phyloP scores from a whole-genome alignment of 352 stramenopile species.

The Phytopythium ostracodes region DNA sequence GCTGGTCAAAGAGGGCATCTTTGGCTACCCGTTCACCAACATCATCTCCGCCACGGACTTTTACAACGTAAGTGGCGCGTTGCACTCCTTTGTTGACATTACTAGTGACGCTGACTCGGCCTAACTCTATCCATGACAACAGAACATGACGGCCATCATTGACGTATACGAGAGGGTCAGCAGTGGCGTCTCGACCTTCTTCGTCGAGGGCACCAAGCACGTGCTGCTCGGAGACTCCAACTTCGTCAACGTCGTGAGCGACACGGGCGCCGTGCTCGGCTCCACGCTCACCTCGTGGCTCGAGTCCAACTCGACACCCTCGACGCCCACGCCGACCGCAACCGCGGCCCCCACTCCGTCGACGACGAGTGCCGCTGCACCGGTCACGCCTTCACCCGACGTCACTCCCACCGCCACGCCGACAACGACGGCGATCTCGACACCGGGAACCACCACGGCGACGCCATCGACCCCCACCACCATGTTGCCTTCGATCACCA shows the following conservation, averaged over 20 bases:
- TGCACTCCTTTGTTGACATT: no score
- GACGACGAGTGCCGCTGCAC: slow-evolving; percentile 3
- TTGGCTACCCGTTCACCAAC: slow-evolving; percentile 35
- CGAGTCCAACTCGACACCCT: slow-evolving; percentile 9
- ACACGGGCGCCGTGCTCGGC: slow-evolving; percentile 21
- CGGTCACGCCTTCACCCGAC: not conserved
- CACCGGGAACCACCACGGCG: not conserved
- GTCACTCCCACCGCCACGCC: not conserved
- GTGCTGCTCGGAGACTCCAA: slow-evolving; percentile 31
- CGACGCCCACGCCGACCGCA: slow-evolving; percentile 3
- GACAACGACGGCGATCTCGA: not conserved
- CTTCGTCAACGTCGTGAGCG: slow-evolving; percentile 23
- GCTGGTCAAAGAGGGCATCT: slow-evolving; percentile 32
- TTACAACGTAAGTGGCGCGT: slow-evolving; percentile 12
- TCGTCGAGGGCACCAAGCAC: slow-evolving; percentile 43
- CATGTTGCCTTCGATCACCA: not conserved
- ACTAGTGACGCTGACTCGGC: not conserved
- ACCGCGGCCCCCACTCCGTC: not conserved
- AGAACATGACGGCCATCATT: slow-evolving; percentile 30
- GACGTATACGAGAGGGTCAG: slow-evolving; percentile 37
- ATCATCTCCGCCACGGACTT: slow-evolving; percentile 30
- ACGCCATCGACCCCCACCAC: not conserved
- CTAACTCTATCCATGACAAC: not conserved
- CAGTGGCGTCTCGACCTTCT: slow-evolving; percentile 36
- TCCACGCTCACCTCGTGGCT: slow-evolving; percentile 17